Percentiles rank a stretch among this genome's conserved stretches.
Conservation (phyloP, 805 yeast species). For the Candida ovalis region DNA sequence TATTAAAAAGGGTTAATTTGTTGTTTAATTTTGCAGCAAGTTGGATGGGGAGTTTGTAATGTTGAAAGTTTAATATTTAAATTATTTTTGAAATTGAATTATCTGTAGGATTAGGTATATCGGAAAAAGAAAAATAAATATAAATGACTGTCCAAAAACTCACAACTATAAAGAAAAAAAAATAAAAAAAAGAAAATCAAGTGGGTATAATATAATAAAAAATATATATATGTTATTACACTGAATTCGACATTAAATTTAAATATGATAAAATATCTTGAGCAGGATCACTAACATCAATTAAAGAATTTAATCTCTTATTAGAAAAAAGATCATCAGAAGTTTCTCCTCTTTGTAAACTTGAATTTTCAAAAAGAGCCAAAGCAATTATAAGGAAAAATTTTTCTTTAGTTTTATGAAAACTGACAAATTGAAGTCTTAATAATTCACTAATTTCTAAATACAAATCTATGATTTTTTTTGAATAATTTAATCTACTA, state of each 20-base stretch:
- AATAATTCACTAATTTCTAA: slow-evolving; percentile 4
- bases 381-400: slow-evolving; percentile 2
- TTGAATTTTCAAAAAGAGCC: slow-evolving; percentile 4
- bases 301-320: background rate
- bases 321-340: background rate
- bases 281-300: slow-evolving; percentile 1
- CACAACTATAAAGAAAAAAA: too few species aligned
- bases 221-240: too few species aligned
- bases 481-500: background rate
- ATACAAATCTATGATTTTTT: background rate
- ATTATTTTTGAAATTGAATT: too few species aligned
- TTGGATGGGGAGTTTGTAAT: too few species aligned
- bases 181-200: too few species aligned
- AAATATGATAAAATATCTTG: background rate
- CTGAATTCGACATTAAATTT: background rate
- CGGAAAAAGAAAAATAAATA: too few species aligned
- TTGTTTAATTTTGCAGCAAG: too few species aligned
- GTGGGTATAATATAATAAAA: too few species aligned
- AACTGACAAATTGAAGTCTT: background rate
- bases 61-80: too few species aligned
- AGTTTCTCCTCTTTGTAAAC: background rate
- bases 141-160: too few species aligned
- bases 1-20: too few species aligned
- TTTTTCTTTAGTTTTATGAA: slow-evolving; percentile 5
- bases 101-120: too few species aligned